A percentile compares a stretch with the other conserved stretches of the same genome.
These are phyloP conservation scores for Collybia sordida DNA, from an alignment of 768 basidiomycete genomes.

Conservation along the genomic window DNA sequence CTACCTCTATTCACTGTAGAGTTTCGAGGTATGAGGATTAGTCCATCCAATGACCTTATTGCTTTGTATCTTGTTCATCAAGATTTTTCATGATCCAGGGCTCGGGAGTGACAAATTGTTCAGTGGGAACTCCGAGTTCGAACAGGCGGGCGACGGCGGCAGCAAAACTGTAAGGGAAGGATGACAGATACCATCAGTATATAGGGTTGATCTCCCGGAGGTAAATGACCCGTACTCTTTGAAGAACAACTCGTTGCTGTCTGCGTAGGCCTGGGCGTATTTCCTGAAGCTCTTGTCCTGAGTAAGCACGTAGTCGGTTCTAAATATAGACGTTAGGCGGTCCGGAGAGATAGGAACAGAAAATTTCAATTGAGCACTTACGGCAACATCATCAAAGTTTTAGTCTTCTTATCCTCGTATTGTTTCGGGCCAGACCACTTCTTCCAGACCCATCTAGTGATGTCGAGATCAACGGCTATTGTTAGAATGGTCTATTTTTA, in stretches of 20 bases:
- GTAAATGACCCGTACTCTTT: slow-evolving; percentile 66
- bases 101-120: slow-evolving; percentile 73
- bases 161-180: slow-evolving; percentile 63
- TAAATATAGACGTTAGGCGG: slow-evolving; percentile 21
- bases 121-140: slow-evolving; percentile 88
- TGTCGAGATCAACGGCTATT: not conserved
- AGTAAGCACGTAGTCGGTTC: slow-evolving; percentile 84
- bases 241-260: slow-evolving; percentile 86
- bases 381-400: slow-evolving; percentile 94
- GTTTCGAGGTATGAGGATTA: not conserved
- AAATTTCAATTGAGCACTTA: slow-evolving; percentile 35
- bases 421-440: slow-evolving; percentile 96
- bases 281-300: slow-evolving; percentile 95
- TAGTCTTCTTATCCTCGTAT: slow-evolving; percentile 89
- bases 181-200: no score
- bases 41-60: not conserved
- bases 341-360: not conserved
- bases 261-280: slow-evolving; percentile 83
- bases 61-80: slow-evolving; percentile 37
- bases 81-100: slow-evolving; percentile 72
- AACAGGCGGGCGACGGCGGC: slow-evolving; percentile 74
- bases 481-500: not conserved
- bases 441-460: slow-evolving; percentile 79
- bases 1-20: slow-evolving; percentile 1
- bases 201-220: no score